A percentile compares a stretch with the other conserved stretches of the same genome.
These are phyloP conservation scores for Knufia fluminis DNA, from an alignment of 2,329 filamentous ascomycete species.

Conservation along the genomic window DNA sequence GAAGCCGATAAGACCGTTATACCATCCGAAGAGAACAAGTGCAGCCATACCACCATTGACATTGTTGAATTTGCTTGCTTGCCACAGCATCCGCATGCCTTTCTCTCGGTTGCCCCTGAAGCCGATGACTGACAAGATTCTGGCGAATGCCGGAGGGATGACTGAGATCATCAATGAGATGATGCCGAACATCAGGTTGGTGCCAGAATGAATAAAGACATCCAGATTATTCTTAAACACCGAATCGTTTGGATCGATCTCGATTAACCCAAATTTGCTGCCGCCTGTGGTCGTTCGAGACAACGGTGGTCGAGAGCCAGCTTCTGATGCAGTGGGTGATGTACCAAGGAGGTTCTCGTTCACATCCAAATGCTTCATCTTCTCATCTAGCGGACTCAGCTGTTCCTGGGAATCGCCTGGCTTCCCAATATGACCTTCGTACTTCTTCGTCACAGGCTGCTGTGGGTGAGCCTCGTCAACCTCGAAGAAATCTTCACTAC, in stretches of 20 bases:
- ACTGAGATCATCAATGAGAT: slow-evolving; percentile 82
- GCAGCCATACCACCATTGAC: slow-evolving; percentile 88
- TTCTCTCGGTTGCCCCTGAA: slow-evolving; percentile 80
- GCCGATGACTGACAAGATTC: slow-evolving; percentile 75
- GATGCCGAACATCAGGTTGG: slow-evolving; percentile 82
- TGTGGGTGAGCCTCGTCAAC: slow-evolving; percentile 42
- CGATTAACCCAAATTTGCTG: slow-evolving; percentile 26
- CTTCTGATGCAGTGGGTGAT: slow-evolving; percentile 1
- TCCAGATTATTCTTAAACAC: slow-evolving; percentile 69
- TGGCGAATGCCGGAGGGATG: slow-evolving; percentile 83
- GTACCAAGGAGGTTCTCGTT: slow-evolving; percentile 6
- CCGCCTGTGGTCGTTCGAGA: slow-evolving; percentile 13
- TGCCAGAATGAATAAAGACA: slow-evolving; percentile 78
- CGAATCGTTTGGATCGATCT: slow-evolving; percentile 49
- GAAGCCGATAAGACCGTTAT: slow-evolving; percentile 76
- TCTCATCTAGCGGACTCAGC: slow-evolving; percentile 17
- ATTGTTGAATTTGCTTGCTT: slow-evolving; percentile 73
- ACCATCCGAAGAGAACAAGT: slow-evolving; percentile 71
- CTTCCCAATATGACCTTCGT: slow-evolving; percentile 38
- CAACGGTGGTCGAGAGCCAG: slow-evolving; percentile 5
- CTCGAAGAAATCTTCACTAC: slow-evolving; percentile 44
- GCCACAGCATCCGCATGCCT: slow-evolving; percentile 81
- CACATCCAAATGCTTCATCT: slow-evolving; percentile 17
- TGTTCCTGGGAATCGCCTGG: slow-evolving; percentile 23
- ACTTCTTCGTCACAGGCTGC: slow-evolving; percentile 37